Evolutionary conservation across 2,329 filamentous ascomycete species (phyloP).

Genomic region (Penicillium sp.): DNA sequence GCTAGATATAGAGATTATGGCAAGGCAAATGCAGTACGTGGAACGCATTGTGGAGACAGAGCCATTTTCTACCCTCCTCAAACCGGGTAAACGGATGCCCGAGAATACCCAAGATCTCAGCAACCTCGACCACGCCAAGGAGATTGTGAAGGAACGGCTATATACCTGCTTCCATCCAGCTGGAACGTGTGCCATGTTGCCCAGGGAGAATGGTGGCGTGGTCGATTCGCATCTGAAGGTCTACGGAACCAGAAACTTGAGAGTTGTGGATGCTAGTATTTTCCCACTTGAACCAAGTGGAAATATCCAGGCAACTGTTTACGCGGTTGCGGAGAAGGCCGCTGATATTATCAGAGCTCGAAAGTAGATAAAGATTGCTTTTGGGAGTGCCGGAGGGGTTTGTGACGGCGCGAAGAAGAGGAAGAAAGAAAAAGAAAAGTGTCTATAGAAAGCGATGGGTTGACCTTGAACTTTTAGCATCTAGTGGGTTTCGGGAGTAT

Average conservation of each 20-base stretch:
- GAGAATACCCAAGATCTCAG: conserved; percentile 10
- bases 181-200: conserved; percentile 27
- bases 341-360: conserved; percentile 28
- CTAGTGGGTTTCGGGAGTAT: too few species aligned
- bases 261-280: conserved; percentile 41
- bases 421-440: too few species aligned
- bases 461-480: too few species aligned
- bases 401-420: too few species aligned
- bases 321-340: conserved; percentile 37
- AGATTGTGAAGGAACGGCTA: conserved; percentile 26
- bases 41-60: conserved; percentile 25
- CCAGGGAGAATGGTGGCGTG: conserved; percentile 30
- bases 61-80: conserved; percentile 24
- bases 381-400: too few species aligned
- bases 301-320: conserved; percentile 42
- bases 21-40: conserved; percentile 32
- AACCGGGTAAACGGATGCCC: conserved; percentile 17
- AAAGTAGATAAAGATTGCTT: not conserved
- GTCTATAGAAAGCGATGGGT: too few species aligned
- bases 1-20: conserved; percentile 49
- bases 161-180: conserved; percentile 33
- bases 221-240: conserved; percentile 32
- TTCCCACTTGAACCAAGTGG: conserved; percentile 40
- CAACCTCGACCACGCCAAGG: conserved; percentile 20
- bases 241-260: conserved; percentile 33